Evolutionary conservation across 2,329 filamentous ascomycete genomes (phyloP), one percentile per base, ranked within the genome.

Genomic region (Davidsoniella neocaledoniae): DNA sequence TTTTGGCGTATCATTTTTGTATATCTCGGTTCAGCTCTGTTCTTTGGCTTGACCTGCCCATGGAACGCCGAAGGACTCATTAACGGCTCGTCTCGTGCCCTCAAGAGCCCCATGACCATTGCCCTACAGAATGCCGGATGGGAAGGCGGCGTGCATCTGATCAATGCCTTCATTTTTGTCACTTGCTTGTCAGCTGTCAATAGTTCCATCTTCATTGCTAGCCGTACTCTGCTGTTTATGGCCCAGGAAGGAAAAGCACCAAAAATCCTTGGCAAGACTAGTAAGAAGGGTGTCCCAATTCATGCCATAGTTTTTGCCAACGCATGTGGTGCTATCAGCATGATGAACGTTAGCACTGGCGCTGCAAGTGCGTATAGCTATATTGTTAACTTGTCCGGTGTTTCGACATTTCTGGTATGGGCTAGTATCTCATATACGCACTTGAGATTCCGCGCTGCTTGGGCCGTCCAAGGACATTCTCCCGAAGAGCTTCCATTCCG

Each of bases 141-240:
- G 74, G 63, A 81, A 49, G 76, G 74, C 23, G 83, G 81, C 49
- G 80, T 83, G 1, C 77, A 88, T 59, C 71, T 88, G 1, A 82
- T 88, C 66, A 88, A 88, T 56, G 81, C 78, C 38, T 81, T 86
- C 58, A 84, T 86, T 57, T 72, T 88, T 46, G 67, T 85, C 7
- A 84, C 83, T 10, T 83, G 83, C 50, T 67, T 86, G 37, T 79
- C 73, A 0, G 81, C 82, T 16, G 74, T 81, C 56, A 88, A 88
- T 63, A 79, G 76, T 48, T 83, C 79, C 7, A 81, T 88, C 54
- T 88, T 87, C 61, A 84, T 88, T 56, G 78, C 77, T 42, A 83
- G 80, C 2, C 75, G 84, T 19, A 87, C 83, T 0, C 64, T 90
- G 1, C 65, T 87, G 0, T 86, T 78, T 65, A 83, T 88, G 77